A percentile compares a stretch with the other conserved stretches of the same genome.
phyloP scores from a whole-genome alignment of 23 red algal genomes.

The Gracilaria caudata region DNA sequence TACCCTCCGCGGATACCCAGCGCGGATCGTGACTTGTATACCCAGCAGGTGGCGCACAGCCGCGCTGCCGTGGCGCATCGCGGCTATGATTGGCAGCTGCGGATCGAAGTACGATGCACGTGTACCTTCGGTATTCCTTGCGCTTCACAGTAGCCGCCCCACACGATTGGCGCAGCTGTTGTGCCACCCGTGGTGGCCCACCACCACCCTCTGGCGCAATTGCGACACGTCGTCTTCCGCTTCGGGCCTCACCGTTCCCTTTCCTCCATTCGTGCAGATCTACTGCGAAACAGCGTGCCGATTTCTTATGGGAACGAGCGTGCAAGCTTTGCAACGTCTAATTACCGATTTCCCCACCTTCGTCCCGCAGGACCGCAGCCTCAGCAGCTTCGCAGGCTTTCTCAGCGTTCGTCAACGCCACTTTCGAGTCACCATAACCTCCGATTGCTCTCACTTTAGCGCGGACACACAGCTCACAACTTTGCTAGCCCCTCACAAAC shows the following conservation, averaged over 20 bases:
- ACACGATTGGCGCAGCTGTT: no score
- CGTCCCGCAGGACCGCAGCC: constrained; percentile 19
- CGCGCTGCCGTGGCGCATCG: not conserved
- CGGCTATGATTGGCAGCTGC: not conserved
- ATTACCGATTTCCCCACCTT: constrained; percentile 49
- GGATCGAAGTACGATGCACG: not conserved
- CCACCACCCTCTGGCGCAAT: no score
- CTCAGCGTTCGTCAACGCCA: constrained; percentile 18
- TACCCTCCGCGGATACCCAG: not conserved
- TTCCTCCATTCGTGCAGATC: no score
- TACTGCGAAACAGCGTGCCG: no score
- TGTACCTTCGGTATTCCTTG: not conserved
- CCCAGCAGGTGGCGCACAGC: not conserved
- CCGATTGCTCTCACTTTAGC: constrained; percentile 29
- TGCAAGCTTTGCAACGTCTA: not conserved
- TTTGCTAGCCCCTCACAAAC: constrained; percentile 25
- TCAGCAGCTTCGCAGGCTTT: constrained; percentile 42
- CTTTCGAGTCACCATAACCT: constrained; percentile 48
- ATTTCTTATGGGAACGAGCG: not conserved
- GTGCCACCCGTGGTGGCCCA: no score
- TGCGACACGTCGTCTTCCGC: not conserved
- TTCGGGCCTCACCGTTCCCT: not conserved
- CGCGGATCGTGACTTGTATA: not conserved
- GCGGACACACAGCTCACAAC: constrained; percentile 16
- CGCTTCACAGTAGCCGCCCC: not conserved